These are phyloP conservation scores for Neurospora africana DNA, from an alignment of 495 filamentous ascomycete genomes.

Conservation along the genomic window DNA sequence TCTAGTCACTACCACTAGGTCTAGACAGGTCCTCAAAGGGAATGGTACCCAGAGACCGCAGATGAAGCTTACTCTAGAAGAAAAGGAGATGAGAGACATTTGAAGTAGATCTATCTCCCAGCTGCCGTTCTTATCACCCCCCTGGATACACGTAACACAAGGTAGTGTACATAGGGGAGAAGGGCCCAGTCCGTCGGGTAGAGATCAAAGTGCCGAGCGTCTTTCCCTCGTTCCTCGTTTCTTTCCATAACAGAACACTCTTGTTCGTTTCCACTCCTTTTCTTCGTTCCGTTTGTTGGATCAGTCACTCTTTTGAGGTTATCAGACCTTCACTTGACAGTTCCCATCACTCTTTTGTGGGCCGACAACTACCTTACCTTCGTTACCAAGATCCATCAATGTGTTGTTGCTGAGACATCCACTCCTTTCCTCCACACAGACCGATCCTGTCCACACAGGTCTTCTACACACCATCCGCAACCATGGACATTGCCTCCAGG, in stretches of 20 bases:
- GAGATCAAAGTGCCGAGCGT: neutral
- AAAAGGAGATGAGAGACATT: neutral
- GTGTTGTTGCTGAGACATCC: neutral
- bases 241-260: neutral
- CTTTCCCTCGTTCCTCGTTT: neutral
- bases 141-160: neutral
- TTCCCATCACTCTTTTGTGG: neutral
- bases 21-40: neutral
- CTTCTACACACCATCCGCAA: neutral
- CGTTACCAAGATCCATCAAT: neutral
- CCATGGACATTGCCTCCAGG: neutral
- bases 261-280: neutral
- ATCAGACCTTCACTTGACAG: too few relatives aligned
- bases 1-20: neutral
- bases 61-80: neutral
- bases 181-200: neutral
- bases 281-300: neutral
- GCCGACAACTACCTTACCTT: neutral
- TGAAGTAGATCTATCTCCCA: neutral
- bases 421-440: neutral
- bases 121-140: neutral
- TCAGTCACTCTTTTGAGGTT: neutral
- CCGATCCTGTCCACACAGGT: neutral
- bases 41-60: neutral
- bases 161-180: neutral